phyloP scores from a whole-genome alignment of 2,329 filamentous ascomycete species.

The Curvularia sp. region DNA sequence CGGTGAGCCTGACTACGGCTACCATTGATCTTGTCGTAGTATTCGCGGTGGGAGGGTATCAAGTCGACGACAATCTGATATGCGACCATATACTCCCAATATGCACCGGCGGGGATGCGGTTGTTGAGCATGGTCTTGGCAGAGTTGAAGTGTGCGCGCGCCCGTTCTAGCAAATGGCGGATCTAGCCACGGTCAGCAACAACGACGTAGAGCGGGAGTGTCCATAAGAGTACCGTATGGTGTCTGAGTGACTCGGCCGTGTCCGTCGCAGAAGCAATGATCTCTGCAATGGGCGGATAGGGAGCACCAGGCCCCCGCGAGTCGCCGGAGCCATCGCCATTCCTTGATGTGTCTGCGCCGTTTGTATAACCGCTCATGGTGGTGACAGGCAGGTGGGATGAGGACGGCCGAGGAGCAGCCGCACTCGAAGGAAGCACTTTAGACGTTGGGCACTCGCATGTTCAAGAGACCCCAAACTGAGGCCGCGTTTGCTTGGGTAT shows the following conservation, averaged over 20 bases:
- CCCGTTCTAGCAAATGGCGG: slow-evolving; percentile 50
- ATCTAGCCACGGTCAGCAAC: slow-evolving; percentile 44
- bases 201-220: background rate
- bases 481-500: slow-evolving; percentile 6
- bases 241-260: slow-evolving; percentile 42
- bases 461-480: slow-evolving; percentile 18
- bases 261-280: slow-evolving; percentile 50
- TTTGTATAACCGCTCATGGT: slow-evolving; percentile 45
- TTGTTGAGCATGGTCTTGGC: slow-evolving; percentile 61
- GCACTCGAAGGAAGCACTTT: slow-evolving; percentile 49
- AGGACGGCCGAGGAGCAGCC: slow-evolving; percentile 48
- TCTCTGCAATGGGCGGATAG: slow-evolving; percentile 53
- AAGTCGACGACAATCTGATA: slow-evolving; percentile 78
- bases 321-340: slow-evolving; percentile 33
- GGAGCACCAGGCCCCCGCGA: slow-evolving; percentile 31
- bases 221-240: slow-evolving; percentile 35
- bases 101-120: slow-evolving; percentile 70
- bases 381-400: slow-evolving; percentile 24
- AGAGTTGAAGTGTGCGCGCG: slow-evolving; percentile 51
- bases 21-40: slow-evolving; percentile 64
- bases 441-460: slow-evolving; percentile 35
- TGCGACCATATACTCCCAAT: slow-evolving; percentile 83
- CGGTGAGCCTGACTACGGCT: slow-evolving; percentile 59
- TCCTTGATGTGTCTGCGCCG: slow-evolving; percentile 36
- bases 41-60: slow-evolving; percentile 79